Base-by-base conservation (phyloP, 139 green algal species). In the Coelastrella sp. region DNA sequence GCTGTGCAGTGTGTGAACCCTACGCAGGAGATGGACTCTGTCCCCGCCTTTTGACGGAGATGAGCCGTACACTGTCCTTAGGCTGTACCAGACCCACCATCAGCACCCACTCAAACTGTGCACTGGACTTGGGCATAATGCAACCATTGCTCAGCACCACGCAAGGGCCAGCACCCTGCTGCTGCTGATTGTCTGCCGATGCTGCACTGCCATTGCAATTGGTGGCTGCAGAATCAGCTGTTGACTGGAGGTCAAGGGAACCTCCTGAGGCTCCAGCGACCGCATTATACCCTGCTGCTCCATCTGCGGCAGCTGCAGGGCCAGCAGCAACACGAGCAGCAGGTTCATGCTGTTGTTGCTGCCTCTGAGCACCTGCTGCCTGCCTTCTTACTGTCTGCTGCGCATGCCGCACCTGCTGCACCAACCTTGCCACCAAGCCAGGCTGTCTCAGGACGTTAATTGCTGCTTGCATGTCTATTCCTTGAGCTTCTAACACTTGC, bases 91-190 rank as follows among this genome's bases (percentile, higher is more conserved):
- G 22, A 15, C 85, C 85, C 72, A 89, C 85, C 72, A 89, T 70
- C n/a, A 89, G 25, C 85, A 82, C 85, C 85, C 85, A 89, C 12
- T 89, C 85, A 60, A 83, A 87, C 17, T 87, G 63, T 20, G 72
- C 11, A 24, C 12, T 89, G 24, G 68, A 70, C 14, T 59, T 19
- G 7, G 72, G 70, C 70, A 89, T n/a, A 19, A 73, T 14, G 85
- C 56, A 56, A 6, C 72, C 20, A 17, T 58, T 89, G 58, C 84
- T 57, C 9, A 11, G 17, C 15, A 56, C 49, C 7, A 15, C 58
- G 24, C 8, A 49, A 49, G 35, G 59, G 57, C 22, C 56, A 19
- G 73, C 58, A 17, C 20, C 20, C 78, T 84, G 20, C 78, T 84
- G 22, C 78, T 84, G 78, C 78, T 22, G 19, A 57, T 87, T 22